A percentile compares a stretch with the other conserved stretches of the same genome.
These are phyloP conservation scores for Colletotrichum godetiae DNA, from an alignment of 2,329 filamentous ascomycete species.

Conservation along the genomic window DNA sequence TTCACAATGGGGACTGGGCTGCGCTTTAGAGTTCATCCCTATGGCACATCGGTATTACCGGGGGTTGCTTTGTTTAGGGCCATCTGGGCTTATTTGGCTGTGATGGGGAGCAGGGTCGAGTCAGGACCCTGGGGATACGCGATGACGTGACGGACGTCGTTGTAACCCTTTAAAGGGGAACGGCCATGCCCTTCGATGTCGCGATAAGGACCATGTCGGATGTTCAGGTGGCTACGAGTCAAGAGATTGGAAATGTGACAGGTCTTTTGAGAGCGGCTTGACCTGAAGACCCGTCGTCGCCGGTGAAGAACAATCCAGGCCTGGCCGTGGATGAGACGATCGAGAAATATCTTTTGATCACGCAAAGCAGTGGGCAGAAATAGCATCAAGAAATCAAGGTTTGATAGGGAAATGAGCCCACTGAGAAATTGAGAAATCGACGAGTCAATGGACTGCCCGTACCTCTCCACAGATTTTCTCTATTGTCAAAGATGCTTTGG, in stretches of 20 bases:
- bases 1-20: neutral
- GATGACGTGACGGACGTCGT: constrained; percentile 18
- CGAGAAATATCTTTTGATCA: neutral
- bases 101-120: neutral
- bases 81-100: neutral
- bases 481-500: neutral
- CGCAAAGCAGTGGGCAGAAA: neutral
- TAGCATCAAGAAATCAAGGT: neutral
- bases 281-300: neutral
- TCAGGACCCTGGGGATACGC: constrained; percentile 13
- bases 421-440: neutral
- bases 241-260: neutral
- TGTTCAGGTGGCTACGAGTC: constrained; percentile 5
- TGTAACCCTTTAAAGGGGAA: constrained; percentile 3
- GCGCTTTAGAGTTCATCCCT: constrained; percentile 6
- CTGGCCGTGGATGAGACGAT: neutral
- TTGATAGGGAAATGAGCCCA: neutral
- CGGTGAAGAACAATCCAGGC: neutral
- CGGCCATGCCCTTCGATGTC: neutral
- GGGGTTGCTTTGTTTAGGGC: neutral
- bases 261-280: neutral
- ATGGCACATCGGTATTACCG: constrained; percentile 19
- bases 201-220: neutral
- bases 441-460: neutral
- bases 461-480: neutral